Evolutionary conservation across 371 early-diverging fungal genomes (phyloP), one percentile per base, ranked within the genome.

Genomic region (Mucor mucedo): DNA sequence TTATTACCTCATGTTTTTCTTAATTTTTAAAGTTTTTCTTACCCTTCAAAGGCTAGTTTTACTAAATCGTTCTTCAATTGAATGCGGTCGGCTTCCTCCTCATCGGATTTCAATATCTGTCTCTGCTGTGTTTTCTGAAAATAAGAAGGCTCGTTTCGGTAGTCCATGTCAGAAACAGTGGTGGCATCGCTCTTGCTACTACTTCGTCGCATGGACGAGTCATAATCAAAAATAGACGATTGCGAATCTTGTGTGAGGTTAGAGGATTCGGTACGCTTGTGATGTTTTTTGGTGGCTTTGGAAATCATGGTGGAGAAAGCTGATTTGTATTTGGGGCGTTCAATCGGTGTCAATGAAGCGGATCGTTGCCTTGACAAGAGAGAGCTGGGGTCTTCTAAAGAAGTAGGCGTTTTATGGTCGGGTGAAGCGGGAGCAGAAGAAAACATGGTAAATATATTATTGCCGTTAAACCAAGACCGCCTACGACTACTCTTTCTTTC

Each of bases 1-100:
- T 35, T 42, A 56, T 56, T 35, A 32, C 0, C 11, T 40, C n/a
- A 32, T 13, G 52, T 35, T 35, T 35, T 21, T 21, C 21, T 21
- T 21, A 21, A 21, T 21, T 21, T 21, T 21, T 21, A 21, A 21
- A 21, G 21, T 10, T 13, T 42, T 42, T 13, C n/a, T 61, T 74
- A 74, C 75, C 72, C 77, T 61, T 73, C 71, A 66, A 76, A 76
- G 2, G 77, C 77, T 5, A 76, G 50, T 48, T 76, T 76, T 2
- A 76, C 66, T 0, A 76, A 52, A 50, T 76, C 77, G 42, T 73
- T 75, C 39, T 75, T 71, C 28, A 71, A 44, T 39, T 75, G 72
- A 29, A 75, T 65, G 13, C 75, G 71, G 47, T 75, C 75, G 9
- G 65, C 69, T 57, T 75, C 75, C n/a, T 69, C 71, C 41, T 75